Evolutionary conservation across 2,329 filamentous ascomycete genomes (phyloP).

Genomic region (Aspergillus sp.): DNA sequence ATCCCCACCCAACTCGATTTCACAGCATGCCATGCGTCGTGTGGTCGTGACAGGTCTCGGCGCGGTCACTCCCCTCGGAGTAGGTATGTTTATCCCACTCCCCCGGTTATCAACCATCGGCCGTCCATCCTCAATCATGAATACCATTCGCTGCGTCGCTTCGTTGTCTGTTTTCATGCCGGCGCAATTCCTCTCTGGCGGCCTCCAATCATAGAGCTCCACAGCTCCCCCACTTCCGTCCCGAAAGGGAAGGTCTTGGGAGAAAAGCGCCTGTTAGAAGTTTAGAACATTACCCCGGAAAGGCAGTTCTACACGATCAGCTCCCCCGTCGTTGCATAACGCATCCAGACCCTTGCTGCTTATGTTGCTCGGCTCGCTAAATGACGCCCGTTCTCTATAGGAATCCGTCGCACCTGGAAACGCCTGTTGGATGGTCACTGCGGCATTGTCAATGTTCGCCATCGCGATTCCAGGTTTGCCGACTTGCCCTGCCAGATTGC

Average conservation of each 20-base stretch:
- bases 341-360: not conserved
- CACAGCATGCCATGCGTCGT: slow-evolving; percentile 48
- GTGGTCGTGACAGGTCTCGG: slow-evolving; percentile 84
- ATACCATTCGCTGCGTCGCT: not conserved
- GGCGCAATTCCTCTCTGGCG: slow-evolving; percentile 3
- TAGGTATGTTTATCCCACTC: slow-evolving; percentile 52
- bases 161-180: not conserved
- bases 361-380: slow-evolving; percentile 7
- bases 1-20: too few species aligned
- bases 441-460: slow-evolving; percentile 72
- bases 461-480: slow-evolving; percentile 63
- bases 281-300: slow-evolving; percentile 17
- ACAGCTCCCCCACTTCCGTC: slow-evolving; percentile 29
- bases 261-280: slow-evolving; percentile 17
- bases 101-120: not conserved
- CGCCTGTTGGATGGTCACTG: slow-evolving; percentile 76
- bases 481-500: slow-evolving; percentile 82
- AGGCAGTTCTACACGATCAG: slow-evolving; percentile 16
- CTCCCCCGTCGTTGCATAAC: not conserved
- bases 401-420: slow-evolving; percentile 74
- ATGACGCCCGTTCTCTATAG: slow-evolving; percentile 34
- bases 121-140: slow-evolving; percentile 2
- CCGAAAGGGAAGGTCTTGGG: slow-evolving; percentile 32
- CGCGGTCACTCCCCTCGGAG: slow-evolving; percentile 78
- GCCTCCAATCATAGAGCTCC: slow-evolving; percentile 4